These are phyloP conservation scores for Aspergillus sp. DNA, from an alignment of 2,329 filamentous ascomycete genomes.

Conservation along the genomic window DNA sequence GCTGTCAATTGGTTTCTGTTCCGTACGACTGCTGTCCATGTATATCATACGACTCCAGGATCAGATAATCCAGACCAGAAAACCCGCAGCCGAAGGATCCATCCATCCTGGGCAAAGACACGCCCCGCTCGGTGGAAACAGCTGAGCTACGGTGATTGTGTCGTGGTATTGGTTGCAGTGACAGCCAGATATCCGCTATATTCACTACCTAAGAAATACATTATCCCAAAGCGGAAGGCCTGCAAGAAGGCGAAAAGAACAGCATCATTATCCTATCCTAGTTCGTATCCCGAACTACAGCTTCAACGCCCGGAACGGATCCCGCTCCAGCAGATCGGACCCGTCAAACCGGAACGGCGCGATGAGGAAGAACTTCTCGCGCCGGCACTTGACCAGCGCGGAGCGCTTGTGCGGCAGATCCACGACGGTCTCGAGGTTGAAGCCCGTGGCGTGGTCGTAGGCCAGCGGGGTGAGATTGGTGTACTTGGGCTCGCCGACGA, in stretches of 20 bases:
- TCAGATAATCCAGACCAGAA: neutral
- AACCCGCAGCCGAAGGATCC: neutral
- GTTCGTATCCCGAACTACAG: slow-evolving; percentile 14
- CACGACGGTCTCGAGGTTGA: slow-evolving; percentile 69
- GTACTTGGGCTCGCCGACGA: slow-evolving; percentile 66
- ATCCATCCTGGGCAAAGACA: neutral
- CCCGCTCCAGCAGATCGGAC: slow-evolving; percentile 20
- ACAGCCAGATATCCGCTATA: too few relatives aligned
- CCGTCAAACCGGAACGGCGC: slow-evolving; percentile 38
- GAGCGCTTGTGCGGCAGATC: slow-evolving; percentile 71
- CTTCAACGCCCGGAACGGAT: slow-evolving; percentile 20
- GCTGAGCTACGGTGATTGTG: too few relatives aligned
- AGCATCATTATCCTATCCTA: too few relatives aligned
- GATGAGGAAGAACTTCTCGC: slow-evolving; percentile 68
- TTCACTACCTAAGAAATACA: neutral
- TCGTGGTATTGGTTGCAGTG: too few relatives aligned
- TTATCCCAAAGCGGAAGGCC: neutral
- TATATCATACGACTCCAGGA: neutral
- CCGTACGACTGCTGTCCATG: too few relatives aligned
- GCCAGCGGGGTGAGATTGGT: slow-evolving; percentile 68
- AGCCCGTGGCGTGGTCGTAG: slow-evolving; percentile 72
- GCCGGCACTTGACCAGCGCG: slow-evolving; percentile 62
- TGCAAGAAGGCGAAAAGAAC: neutral
- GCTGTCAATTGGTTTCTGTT: too few relatives aligned
- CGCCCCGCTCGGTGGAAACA: neutral